Conservation (phyloP, 78 protist species). For the Isochrysis galbana region DNA sequence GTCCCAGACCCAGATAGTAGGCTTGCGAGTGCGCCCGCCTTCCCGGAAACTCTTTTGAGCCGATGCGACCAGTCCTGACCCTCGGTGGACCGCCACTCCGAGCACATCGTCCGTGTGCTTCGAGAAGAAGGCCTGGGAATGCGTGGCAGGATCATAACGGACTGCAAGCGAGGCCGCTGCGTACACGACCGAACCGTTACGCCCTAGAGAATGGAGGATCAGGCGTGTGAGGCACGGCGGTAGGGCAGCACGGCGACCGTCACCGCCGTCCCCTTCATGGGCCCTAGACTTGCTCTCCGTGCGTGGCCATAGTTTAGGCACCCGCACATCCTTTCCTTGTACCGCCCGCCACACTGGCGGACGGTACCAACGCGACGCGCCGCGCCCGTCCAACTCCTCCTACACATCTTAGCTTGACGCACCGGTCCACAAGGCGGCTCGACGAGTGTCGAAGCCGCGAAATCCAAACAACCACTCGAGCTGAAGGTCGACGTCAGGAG, state of each 20-base stretch:
- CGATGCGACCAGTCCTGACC: constrained; percentile 43
- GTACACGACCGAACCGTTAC: neutral
- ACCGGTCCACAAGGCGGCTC: neutral
- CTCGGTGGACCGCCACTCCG: constrained; percentile 36
- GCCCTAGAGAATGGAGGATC: too few relatives aligned
- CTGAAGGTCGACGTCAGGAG: neutral
- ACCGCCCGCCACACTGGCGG: too few relatives aligned
- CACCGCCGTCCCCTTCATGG: too few relatives aligned
- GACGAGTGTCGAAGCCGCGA: constrained; percentile 20
- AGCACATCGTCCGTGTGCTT: constrained; percentile 73
- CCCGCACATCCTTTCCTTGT: too few relatives aligned
- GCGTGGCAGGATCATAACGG: neutral
- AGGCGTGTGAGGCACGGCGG: too few relatives aligned
- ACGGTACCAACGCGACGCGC: too few relatives aligned
- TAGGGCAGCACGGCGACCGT: too few relatives aligned
- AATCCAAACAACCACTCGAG: neutral
- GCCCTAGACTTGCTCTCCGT: too few relatives aligned
- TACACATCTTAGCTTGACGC: too few relatives aligned
- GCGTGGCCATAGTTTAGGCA: too few relatives aligned
- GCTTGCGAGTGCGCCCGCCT: neutral
- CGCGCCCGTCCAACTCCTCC: too few relatives aligned
- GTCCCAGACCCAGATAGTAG: constrained; percentile 51
- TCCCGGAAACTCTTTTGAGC: constrained; percentile 50
- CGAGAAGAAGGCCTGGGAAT: constrained; percentile 51
- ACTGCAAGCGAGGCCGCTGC: constrained; percentile 50